Percentiles rank a stretch among this genome's conserved stretches.
phyloP scores from a whole-genome alignment of 371 early-diverging fungal genomes.

The Mucor mucedo region DNA sequence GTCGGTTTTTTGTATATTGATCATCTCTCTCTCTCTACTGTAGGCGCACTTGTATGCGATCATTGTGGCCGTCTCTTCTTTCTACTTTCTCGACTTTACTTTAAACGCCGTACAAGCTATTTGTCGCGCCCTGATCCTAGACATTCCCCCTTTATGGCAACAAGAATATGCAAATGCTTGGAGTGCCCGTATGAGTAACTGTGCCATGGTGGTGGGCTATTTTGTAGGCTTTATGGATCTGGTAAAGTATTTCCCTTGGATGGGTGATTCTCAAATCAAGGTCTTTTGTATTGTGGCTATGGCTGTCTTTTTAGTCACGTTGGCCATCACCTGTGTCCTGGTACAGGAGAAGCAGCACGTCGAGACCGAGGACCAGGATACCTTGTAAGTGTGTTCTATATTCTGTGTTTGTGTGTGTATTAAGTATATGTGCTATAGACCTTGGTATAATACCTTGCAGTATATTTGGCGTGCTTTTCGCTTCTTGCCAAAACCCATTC shows the following conservation, averaged over 20 bases:
- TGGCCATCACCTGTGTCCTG: constrained; percentile 58
- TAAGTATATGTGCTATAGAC: constrained; percentile 30
- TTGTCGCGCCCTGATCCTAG: constrained; percentile 78
- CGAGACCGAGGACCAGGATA: constrained; percentile 22
- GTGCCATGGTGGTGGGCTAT: constrained; percentile 77
- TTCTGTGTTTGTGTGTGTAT: background rate
- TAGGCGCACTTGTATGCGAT: constrained; percentile 50
- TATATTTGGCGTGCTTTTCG: constrained; percentile 62
- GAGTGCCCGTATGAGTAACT: constrained; percentile 74
- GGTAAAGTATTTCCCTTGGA: constrained; percentile 53
- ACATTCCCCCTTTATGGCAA: constrained; percentile 69
- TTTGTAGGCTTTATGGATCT: constrained; percentile 68
- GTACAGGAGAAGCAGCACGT: constrained; percentile 47
- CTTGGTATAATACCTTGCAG: constrained; percentile 50
- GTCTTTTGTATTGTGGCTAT: constrained; percentile 67
- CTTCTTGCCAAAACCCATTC: constrained; percentile 62
- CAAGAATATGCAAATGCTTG: constrained; percentile 76
- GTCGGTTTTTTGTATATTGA: background rate
- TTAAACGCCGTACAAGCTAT: constrained; percentile 77
- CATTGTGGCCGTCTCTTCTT: constrained; percentile 66
- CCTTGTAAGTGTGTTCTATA: constrained; percentile 14
- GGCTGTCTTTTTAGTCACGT: constrained; percentile 51
- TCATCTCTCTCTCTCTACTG: background rate
- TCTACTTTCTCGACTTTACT: constrained; percentile 80
- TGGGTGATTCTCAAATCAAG: constrained; percentile 70